A percentile compares a stretch with the other conserved stretches of the same genome.
Evolutionary conservation across 2,329 filamentous ascomycete genomes (phyloP).

Genomic region (Aspergillus neotritici): DNA sequence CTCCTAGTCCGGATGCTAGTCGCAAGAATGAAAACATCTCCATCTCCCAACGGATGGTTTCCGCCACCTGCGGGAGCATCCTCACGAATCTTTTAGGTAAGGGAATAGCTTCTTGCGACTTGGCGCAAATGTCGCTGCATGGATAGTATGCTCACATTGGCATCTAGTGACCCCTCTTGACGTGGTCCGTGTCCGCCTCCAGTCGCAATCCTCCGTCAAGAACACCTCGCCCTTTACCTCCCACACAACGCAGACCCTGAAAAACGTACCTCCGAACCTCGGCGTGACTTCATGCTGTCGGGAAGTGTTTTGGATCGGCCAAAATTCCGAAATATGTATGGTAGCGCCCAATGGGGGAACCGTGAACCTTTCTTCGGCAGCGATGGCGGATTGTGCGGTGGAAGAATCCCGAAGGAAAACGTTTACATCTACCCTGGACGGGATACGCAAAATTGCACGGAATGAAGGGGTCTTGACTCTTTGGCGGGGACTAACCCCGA

Average conservation of each 20-base stretch:
- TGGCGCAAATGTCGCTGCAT: background rate
- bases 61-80: slow-evolving; percentile 83
- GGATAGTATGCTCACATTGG: slow-evolving; percentile 9
- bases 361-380: slow-evolving; percentile 38
- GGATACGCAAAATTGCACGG: slow-evolving; percentile 85
- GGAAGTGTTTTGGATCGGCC: slow-evolving; percentile 94
- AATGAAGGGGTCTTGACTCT: slow-evolving; percentile 83
- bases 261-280: slow-evolving; percentile 71
- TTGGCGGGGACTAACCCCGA: slow-evolving; percentile 92
- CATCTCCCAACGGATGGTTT: slow-evolving; percentile 85
- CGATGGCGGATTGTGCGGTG: slow-evolving; percentile 68
- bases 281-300: slow-evolving; percentile 93
- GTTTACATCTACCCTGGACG: slow-evolving; percentile 87
- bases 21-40: slow-evolving; percentile 55
- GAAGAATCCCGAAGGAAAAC: slow-evolving; percentile 78
- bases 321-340: slow-evolving; percentile 74
- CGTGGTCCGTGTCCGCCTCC: slow-evolving; percentile 88
- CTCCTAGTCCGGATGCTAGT: slow-evolving; percentile 15
- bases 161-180: slow-evolving; percentile 81
- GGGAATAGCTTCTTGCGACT: slow-evolving; percentile 20
- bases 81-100: slow-evolving; percentile 82
- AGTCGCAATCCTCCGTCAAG: slow-evolving; percentile 64
- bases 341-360: slow-evolving; percentile 47
- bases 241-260: slow-evolving; percentile 49
- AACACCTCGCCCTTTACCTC: slow-evolving; percentile 53